Evolutionary conservation across 1,284 basidiomycete species (phyloP), one percentile per base, ranked within the genome.

Genomic region (Cutaneotrichosporon curvatum): DNA sequence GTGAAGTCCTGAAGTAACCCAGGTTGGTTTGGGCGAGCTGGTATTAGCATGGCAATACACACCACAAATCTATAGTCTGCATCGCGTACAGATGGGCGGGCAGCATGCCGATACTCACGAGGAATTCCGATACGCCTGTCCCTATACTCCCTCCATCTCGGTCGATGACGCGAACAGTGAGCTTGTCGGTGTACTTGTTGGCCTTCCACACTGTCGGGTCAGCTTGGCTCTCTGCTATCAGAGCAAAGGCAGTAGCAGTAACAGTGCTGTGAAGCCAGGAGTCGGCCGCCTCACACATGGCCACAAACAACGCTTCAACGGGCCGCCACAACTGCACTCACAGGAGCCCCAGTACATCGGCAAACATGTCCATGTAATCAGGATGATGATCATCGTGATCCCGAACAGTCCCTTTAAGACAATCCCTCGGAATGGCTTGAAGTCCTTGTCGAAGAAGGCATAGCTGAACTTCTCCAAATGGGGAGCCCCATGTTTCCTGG

Each of bases 291-390:
- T 11, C 15, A 8, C 37, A 4, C 30, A 15, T n/a, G 10, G 18
- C 4, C n/a, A n/a, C n/a, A n/a, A n/a, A n/a, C n/a, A n/a, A n/a
- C n/a, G n/a, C n/a, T n/a, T n/a, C n/a, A n/a, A n/a, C n/a, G n/a
- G n/a, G n/a, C 21, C 36, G 20, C 25, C 10, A 36, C 20, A 18
- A 18, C 7, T 10, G 16, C 22, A 63, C 50, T 67, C 58, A 52
- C 75, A 62, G 10, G 73, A 74, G 16, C 74, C 75, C 75, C 75
- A 77, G 57, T 75, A 77, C 4, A 69, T 31, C 5, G 68, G 63
- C 2, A 65, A 54, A 48, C 61, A 63, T 10, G 54, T 15, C 69
- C 69, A 71, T 59, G 69, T 66, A 53, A 70, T 46, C 8, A 69
- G 18, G 22, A 57, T 63, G 21, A 54, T 61, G 30, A 70, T 43